A percentile compares a stretch with the other conserved stretches of the same genome.
Conservation (phyloP, 1,284 basidiomycete genomes). For the Trametes polyzona region DNA sequence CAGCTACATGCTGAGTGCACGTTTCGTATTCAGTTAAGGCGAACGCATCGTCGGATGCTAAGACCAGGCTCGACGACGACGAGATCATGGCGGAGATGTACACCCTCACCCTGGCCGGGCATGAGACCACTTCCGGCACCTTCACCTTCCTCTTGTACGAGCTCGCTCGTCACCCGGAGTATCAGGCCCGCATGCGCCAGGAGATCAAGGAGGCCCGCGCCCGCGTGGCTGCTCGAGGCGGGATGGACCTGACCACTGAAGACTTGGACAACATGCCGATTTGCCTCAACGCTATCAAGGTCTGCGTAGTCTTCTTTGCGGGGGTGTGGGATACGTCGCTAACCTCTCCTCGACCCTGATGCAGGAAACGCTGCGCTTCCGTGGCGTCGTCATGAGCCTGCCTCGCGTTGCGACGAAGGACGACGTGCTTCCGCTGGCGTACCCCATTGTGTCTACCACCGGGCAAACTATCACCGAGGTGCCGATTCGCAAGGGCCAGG, state of each 20-base stretch:
- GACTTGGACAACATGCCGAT: slow-evolving; percentile 38
- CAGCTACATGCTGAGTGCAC: not conserved
- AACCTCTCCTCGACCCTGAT: not conserved
- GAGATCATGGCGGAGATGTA: slow-evolving; percentile 55
- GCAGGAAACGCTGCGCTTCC: slow-evolving; percentile 45
- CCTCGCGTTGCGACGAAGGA: slow-evolving; percentile 36
- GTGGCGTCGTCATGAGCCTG: slow-evolving; percentile 39
- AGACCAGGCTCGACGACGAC: slow-evolving; percentile 47
- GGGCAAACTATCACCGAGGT: slow-evolving; percentile 38
- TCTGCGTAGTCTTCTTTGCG: not conserved
- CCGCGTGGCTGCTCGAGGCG: slow-evolving; percentile 27
- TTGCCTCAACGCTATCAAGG: slow-evolving; percentile 22
- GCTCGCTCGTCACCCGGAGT: slow-evolving; percentile 32
- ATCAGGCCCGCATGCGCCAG: slow-evolving; percentile 32
- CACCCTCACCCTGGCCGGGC: slow-evolving; percentile 39
- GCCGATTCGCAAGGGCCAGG: slow-evolving; percentile 42
- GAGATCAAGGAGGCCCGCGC: slow-evolving; percentile 33
- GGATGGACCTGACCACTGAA: slow-evolving; percentile 30
- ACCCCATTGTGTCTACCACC: slow-evolving; percentile 37
- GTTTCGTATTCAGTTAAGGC: slow-evolving; percentile 47
- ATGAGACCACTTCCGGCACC: slow-evolving; percentile 29
- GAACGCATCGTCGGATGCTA: slow-evolving; percentile 49
- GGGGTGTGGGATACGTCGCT: too few relatives aligned
- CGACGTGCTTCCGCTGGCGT: slow-evolving; percentile 44
- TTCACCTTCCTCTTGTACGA: slow-evolving; percentile 36